Percentiles rank a stretch among this genome's conserved stretches.
Evolutionary conservation across 169 alveolate genomes (phyloP).

Genomic region (Cryptosporidium felis): DNA sequence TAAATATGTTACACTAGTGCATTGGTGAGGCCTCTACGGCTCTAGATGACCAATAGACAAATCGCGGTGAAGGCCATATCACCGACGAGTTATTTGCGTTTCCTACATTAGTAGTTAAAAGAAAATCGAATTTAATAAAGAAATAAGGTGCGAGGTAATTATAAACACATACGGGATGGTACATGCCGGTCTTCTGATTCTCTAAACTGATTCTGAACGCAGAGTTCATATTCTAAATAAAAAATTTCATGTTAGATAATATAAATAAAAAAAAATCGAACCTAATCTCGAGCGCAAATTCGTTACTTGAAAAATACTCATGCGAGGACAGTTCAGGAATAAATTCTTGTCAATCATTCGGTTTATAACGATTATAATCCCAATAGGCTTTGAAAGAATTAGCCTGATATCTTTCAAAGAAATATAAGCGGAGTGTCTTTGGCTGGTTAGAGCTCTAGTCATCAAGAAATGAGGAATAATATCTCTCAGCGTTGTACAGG

Average conservation of each 20-base stretch:
- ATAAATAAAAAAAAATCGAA: slow-evolving; percentile 1
- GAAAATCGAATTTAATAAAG: no score
- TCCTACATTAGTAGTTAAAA: no score
- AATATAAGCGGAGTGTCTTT: slow-evolving; percentile 1
- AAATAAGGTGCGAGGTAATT: no score
- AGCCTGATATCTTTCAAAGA: slow-evolving; percentile 37
- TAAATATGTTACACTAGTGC: no score
- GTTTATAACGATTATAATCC: slow-evolving; percentile 19
- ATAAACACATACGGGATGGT: background rate
- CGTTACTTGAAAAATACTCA: slow-evolving; percentile 23
- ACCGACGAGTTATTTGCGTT: no score
- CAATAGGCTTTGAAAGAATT: slow-evolving; percentile 34
- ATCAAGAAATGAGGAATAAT: slow-evolving; percentile 56
- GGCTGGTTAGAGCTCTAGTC: slow-evolving; percentile 22
- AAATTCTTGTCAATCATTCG: slow-evolving; percentile 32
- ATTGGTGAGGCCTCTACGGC: no score
- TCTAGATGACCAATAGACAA: no score
- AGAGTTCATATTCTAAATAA: background rate
- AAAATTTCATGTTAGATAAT: background rate
- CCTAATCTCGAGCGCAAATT: slow-evolving; percentile 31
- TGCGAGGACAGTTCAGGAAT: slow-evolving; percentile 17
- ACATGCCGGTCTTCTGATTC: background rate
- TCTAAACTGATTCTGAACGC: background rate
- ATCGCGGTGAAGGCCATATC: no score
- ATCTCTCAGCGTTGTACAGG: slow-evolving; percentile 72